Conservation (phyloP, 768 basidiomycete genomes). For the Exidia glandulosa region DNA sequence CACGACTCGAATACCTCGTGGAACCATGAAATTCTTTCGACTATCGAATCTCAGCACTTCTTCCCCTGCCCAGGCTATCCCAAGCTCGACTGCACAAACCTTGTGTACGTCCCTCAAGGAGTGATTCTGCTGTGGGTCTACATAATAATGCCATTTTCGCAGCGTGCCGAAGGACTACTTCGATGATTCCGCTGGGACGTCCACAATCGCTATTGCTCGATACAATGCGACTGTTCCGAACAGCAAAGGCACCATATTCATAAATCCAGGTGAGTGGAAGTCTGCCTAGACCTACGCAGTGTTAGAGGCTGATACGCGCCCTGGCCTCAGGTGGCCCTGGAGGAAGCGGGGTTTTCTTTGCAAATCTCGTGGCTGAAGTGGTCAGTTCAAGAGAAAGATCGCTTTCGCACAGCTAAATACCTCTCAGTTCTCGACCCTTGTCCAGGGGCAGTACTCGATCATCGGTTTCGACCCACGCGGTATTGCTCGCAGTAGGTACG, state of each 20-base stretch:
- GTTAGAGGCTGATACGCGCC: background rate
- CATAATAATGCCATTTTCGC: too few relatives aligned
- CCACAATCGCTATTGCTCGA: background rate
- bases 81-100: too few relatives aligned
- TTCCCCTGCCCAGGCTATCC: too few relatives aligned
- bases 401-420: too few relatives aligned
- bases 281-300: background rate
- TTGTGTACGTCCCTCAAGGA: too few relatives aligned
- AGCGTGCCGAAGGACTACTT: background rate
- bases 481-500: background rate
- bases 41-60: too few relatives aligned
- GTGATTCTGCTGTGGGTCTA: too few relatives aligned
- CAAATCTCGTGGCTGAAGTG: background rate
- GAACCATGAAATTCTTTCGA: too few relatives aligned
- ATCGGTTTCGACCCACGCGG: background rate
- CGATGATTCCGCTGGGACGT: background rate
- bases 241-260: background rate
- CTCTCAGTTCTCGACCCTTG: background rate
- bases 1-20: too few relatives aligned
- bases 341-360: background rate
- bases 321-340: background rate
- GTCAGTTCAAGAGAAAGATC: background rate
- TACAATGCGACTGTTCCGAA: background rate
- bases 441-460: background rate
- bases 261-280: background rate